Percentiles rank a stretch among this genome's conserved stretches.
These are phyloP conservation scores for Leccinellum luteum DNA, from an alignment of 768 basidiomycete genomes.

Conservation along the genomic window DNA sequence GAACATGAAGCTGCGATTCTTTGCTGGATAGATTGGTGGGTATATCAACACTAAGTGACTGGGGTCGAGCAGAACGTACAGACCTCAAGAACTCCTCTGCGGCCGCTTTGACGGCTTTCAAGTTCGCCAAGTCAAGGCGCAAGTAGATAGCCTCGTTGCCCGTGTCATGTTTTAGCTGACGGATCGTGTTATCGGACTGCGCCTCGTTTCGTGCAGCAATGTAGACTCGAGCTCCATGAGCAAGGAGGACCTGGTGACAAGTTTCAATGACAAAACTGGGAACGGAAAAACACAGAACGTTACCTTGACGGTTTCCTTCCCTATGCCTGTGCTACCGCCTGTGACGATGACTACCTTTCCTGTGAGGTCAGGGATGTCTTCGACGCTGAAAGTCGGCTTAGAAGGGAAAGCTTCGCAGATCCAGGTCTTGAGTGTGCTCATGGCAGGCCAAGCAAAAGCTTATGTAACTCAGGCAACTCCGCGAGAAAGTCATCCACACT, in stretches of 20 bases:
- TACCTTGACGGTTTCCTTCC: constrained; percentile 26
- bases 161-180: constrained; percentile 29
- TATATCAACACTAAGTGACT: background rate
- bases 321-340: constrained; percentile 33
- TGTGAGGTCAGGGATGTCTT: constrained; percentile 35
- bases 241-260: constrained; percentile 23
- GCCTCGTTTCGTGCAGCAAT: constrained; percentile 28
- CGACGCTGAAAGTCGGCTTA: constrained; percentile 24
- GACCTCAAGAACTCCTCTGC: constrained; percentile 33
- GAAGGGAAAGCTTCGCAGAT: constrained; percentile 17
- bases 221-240: constrained; percentile 36
- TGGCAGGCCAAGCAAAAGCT: background rate
- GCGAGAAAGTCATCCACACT: too few species aligned
- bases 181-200: constrained; percentile 30
- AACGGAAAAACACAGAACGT: background rate
- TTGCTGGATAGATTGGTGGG: constrained; percentile 26
- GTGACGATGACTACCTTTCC: constrained; percentile 36
- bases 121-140: constrained; percentile 37
- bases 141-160: constrained; percentile 35
- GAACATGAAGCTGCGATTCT: constrained; percentile 44
- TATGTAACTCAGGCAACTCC: too few species aligned
- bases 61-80: background rate
- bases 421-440: constrained; percentile 7
- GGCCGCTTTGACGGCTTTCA: constrained; percentile 32
- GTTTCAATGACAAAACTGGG: background rate